Evolutionary conservation across 805 yeast species (phyloP).

Genomic region (Pichia ethanolica): DNA sequence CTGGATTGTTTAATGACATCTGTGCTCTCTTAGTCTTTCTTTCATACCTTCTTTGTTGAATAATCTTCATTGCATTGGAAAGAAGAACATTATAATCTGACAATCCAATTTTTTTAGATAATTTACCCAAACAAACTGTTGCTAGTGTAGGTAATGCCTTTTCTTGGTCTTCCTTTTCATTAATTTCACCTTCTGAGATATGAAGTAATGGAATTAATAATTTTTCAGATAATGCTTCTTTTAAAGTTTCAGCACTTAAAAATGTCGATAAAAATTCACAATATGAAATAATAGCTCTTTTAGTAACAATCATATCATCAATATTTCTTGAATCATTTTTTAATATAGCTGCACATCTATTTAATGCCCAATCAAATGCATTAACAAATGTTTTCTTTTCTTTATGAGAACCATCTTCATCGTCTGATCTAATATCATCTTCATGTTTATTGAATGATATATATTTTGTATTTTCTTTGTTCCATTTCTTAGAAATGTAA

Average conservation of each 20-base stretch:
- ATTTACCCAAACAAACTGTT: constrained; percentile 57
- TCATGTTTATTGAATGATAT: constrained; percentile 14
- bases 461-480: constrained; percentile 33
- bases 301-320: constrained; percentile 49
- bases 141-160: constrained; percentile 42
- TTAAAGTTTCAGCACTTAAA: constrained; percentile 35
- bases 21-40: constrained; percentile 71
- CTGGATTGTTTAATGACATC: constrained; percentile 72
- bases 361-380: constrained; percentile 54
- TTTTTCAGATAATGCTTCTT: constrained; percentile 30
- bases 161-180: constrained; percentile 34
- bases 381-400: constrained; percentile 22
- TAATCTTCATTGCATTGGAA: constrained; percentile 53
- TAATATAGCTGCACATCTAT: constrained; percentile 54
- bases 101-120: constrained; percentile 64
- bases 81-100: constrained; percentile 57
- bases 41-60: constrained; percentile 60
- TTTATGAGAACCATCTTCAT: constrained; percentile 14
- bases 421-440: not conserved
- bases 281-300: constrained; percentile 62
- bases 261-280: constrained; percentile 55
- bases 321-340: constrained; percentile 54
- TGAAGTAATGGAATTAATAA: constrained; percentile 25
- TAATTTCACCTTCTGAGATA: constrained; percentile 29
- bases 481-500: constrained; percentile 56